Base-by-base conservation (phyloP, 1,284 basidiomycete species). In the Megacollybia platyphylla region DNA sequence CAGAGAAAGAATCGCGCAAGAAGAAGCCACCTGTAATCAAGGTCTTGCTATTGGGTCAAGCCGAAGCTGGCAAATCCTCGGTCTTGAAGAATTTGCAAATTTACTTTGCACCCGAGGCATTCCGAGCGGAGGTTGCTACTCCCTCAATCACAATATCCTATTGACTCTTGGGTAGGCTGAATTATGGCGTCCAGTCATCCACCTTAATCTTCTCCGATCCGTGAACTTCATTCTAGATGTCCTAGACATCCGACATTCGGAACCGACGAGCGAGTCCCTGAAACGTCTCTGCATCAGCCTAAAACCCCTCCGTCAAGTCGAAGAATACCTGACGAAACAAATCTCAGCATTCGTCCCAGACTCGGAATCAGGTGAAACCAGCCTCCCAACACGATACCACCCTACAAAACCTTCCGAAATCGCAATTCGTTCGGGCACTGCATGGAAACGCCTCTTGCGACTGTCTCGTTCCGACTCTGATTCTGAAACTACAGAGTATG, bases 61-160 rank as follows among this genome's bases (percentile, higher is more conserved):
- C 76, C 18, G 76, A 79, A 57, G 76, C 74, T 1, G 77, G 78
- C 17, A 79, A 81, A 52, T 79, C 76, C 0, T 79, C 78, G 0
- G 65, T 78, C 39, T 59, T 81, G 32, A 79, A 79, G 57, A 77
- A 77, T 53, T 75, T 79, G 49, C 74, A 79, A 49, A 59, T 79
- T 11, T 64, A 70, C 45, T 77, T 76, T 50, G 69, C 74, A 7
- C 78, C 78, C 0, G 68, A 67, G 46, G 64, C 75, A 1, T 78
- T 81, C 52, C 57, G 66, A 40, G 64, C 67, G 1, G 74, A 80
- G 53, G 65, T 68, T 13, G 30, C 20, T 56, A 46, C 28, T 35
- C 29, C 15, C 39, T 37, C 28, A 36, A 24, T 26, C 18, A 46
- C 27, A 29, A 43, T 37, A 43, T 34, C 26, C 32, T 39, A 5